Evolutionary conservation across 2,329 filamentous ascomycete genomes (phyloP).

Genomic region (Colletotrichum nymphaeae): DNA sequence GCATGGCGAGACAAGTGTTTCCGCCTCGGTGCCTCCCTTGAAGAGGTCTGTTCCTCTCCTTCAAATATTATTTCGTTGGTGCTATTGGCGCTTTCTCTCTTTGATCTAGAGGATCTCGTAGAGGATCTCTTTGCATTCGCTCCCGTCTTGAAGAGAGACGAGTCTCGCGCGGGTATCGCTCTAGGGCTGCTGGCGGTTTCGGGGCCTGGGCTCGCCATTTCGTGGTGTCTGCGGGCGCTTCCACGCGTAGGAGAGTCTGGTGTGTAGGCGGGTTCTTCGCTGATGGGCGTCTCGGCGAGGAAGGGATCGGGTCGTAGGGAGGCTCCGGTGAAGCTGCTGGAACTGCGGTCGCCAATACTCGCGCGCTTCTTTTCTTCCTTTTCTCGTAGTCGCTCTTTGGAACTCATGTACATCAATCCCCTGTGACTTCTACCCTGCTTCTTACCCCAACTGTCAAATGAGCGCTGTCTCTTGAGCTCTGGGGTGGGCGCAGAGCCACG

Average conservation of each 20-base stretch:
- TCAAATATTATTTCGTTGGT: constrained; percentile 57
- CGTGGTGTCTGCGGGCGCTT: constrained; percentile 35
- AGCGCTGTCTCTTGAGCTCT: constrained; percentile 60
- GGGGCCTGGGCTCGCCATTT: constrained; percentile 41
- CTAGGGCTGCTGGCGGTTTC: constrained; percentile 57
- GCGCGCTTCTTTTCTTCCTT: constrained; percentile 72
- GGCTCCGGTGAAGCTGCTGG: constrained; percentile 51
- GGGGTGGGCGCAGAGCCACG: constrained; percentile 59
- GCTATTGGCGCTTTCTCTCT: constrained; percentile 55
- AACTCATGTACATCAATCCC: constrained; percentile 79
- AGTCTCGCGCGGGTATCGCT: constrained; percentile 74
- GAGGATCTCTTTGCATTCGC: constrained; percentile 64
- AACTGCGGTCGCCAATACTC: constrained; percentile 53
- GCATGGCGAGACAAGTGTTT: constrained; percentile 40
- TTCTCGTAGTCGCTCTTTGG: constrained; percentile 73
- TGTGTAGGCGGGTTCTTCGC: constrained; percentile 60
- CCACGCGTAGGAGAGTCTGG: constrained; percentile 42
- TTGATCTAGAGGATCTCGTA: constrained; percentile 61
- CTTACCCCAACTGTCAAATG: constrained; percentile 72
- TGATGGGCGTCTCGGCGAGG: constrained; percentile 64
- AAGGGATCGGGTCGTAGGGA: constrained; percentile 58
- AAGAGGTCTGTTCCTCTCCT: constrained; percentile 45
- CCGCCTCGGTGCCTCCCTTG: constrained; percentile 35
- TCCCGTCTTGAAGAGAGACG: constrained; percentile 71
- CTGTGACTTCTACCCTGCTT: constrained; percentile 65